Conservation (phyloP, 2,329 filamentous ascomycete genomes). For the Talaromyces pinophilus region DNA sequence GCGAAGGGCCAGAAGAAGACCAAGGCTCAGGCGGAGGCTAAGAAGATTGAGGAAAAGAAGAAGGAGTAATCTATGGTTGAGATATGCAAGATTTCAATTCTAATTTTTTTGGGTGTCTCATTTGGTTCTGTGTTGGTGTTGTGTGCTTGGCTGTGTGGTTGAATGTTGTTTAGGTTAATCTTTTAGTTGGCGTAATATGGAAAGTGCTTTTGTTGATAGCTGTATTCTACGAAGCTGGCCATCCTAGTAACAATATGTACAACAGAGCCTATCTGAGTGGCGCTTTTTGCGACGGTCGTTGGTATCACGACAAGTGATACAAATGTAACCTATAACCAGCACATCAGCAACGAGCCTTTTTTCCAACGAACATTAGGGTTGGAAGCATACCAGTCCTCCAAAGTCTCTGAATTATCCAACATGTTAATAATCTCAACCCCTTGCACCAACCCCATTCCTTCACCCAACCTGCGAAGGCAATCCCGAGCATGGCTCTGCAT, state of each 20-base stretch:
- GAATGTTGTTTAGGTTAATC: not conserved
- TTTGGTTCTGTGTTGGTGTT: not conserved
- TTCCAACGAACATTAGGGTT: not conserved
- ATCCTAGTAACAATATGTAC: not conserved
- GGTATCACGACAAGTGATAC: not conserved
- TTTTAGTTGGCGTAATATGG: not conserved
- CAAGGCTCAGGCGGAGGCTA: constrained; percentile 4
- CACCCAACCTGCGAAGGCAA: not conserved
- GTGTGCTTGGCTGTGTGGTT: not conserved
- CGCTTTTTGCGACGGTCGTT: not conserved
- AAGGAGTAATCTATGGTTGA: not conserved
- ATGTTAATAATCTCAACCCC: not conserved
- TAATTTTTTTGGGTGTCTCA: not conserved
- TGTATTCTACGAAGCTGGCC: not conserved
- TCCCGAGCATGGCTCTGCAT: not conserved
- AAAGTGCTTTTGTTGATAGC: not conserved
- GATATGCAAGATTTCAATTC: not conserved
- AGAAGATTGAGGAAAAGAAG: constrained; percentile 13
- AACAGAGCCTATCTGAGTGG: not conserved
- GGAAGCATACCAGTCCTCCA: constrained; percentile 1
- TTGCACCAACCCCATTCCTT: not conserved
- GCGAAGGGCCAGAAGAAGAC: constrained; percentile 28
- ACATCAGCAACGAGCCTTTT: not conserved
- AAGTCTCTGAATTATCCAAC: not conserved
- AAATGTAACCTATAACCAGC: not conserved